Evolutionary conservation across 106 monocot species (phyloP), one percentile per base, ranked within the genome.

Genomic region (Triglochin maritima): DNA sequence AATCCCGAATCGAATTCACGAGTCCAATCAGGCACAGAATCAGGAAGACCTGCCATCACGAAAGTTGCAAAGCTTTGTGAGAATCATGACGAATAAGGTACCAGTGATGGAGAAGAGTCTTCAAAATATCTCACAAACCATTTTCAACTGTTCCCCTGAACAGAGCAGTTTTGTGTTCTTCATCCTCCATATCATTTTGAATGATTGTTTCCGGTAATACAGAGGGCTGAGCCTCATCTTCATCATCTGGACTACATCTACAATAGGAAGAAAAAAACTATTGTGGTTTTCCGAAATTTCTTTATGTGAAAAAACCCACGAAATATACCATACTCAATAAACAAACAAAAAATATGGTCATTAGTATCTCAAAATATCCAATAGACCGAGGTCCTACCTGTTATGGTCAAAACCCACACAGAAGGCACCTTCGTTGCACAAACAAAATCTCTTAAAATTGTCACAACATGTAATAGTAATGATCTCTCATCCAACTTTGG

Each of bases 1-100:
- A 85, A 66, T 9, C 74, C 81, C 3, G 76, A 74, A 79, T 80
- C 83, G 47, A 75, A 41, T 50, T 96, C 91, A 45, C 76, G 68
- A 41, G 96, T 96, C 96, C 96, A 91, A 50, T 96, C 96, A 77
- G 80, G 80, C 64, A 96, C 80, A 64, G 96, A 85, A 63, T 85
- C 88, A 64, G 96, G 96, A 70, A 83, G 82, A 57, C 91, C 96
- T 96, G 65, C 56, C 65, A 74, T 54, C 47, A 4, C 16, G 67
- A 51, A 76, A 68, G 6, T 11, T 63, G 15, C 68, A 12, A 71
- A 62, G 10, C 8, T 55, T 44, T 3, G 16, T 57, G 7, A 52
- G 9, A 60, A 41, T 57, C 56, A 10, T 7, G 5, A 46, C 2
- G 7, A 29, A 59, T 7, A 59, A 42, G n/a, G 3, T n/a, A 64